These are phyloP conservation scores for Gymnopilus dilepis DNA, from an alignment of 768 basidiomycete species.

Conservation along the genomic window DNA sequence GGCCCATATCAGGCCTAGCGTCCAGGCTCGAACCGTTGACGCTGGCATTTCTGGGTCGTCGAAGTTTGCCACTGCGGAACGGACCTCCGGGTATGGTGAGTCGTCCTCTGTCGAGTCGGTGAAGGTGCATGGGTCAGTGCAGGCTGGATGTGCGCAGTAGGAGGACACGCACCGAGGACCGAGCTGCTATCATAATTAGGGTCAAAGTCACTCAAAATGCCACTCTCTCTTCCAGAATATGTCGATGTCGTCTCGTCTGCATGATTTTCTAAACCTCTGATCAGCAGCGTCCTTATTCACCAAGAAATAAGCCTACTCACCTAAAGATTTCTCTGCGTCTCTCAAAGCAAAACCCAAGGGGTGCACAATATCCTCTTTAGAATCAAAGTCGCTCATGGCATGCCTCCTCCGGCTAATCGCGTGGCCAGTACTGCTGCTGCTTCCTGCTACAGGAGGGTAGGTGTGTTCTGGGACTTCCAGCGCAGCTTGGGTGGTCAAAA, in stretches of 20 bases:
- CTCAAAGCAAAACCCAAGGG: slow-evolving; percentile 29
- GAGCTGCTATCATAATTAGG: slow-evolving; percentile 41
- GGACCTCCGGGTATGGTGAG: slow-evolving; percentile 85
- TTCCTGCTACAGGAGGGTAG: slow-evolving; percentile 29
- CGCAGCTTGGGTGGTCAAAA: slow-evolving; percentile 15
- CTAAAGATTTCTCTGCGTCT: slow-evolving; percentile 40
- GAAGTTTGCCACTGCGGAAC: slow-evolving; percentile 75
- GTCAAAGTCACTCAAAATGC: slow-evolving; percentile 38
- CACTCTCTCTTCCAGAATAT: slow-evolving; percentile 32
- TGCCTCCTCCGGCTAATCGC: slow-evolving; percentile 34
- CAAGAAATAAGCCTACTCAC: slow-evolving; percentile 20
- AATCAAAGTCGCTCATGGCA: slow-evolving; percentile 40
- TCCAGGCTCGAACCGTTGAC: slow-evolving; percentile 63
- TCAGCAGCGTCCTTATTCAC: slow-evolving; percentile 6
- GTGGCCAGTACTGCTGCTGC: slow-evolving; percentile 19
- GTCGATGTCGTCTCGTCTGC: slow-evolving; percentile 31
- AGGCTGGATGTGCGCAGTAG: neutral
- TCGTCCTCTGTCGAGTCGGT: slow-evolving; percentile 54
- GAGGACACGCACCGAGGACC: slow-evolving; percentile 30
- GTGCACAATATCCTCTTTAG: slow-evolving; percentile 33
- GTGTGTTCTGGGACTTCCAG: slow-evolving; percentile 34
- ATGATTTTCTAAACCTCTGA: slow-evolving; percentile 25
- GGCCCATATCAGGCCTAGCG: slow-evolving; percentile 59
- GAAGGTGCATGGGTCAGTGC: neutral
- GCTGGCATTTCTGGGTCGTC: slow-evolving; percentile 72